phyloP scores from a whole-genome alignment of 345 rosid genomes.

The Brassica cretica region DNA sequence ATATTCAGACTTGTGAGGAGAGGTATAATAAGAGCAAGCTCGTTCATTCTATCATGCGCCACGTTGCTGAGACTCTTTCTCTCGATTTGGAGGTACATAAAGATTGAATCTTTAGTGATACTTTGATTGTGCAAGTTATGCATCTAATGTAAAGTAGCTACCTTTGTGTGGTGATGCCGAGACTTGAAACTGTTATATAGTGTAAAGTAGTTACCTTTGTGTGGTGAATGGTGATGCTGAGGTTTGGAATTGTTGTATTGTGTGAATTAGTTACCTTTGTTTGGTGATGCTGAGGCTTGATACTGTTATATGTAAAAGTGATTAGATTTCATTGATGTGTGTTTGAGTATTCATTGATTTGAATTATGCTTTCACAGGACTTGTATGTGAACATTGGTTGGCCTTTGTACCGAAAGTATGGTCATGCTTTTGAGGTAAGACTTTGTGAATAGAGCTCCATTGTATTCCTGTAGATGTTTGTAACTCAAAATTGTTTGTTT shows the following conservation, averaged over 20 bases:
- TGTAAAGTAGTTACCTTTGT: not conserved
- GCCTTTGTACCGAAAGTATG: conserved; percentile 92
- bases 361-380: conserved; percentile 52
- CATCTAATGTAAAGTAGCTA: not conserved
- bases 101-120: not conserved
- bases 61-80: conserved; percentile 85
- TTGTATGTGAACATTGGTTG: conserved; percentile 80
- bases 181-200: not conserved
- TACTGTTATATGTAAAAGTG: no score
- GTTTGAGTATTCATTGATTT: no score
- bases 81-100: conserved; percentile 80
- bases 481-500: no score
- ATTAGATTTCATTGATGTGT: no score
- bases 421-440: conserved; percentile 96
- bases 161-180: not conserved
- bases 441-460: not conserved
- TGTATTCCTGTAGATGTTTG: not conserved
- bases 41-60: conserved; percentile 97
- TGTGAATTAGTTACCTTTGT: not conserved
- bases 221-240: not conserved
- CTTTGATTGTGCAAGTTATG: not conserved
- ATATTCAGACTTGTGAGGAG: conserved; percentile 92
- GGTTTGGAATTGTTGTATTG: not conserved
- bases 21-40: conserved; percentile 98
- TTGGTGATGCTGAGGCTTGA: not conserved